These are phyloP conservation scores for Rutstroemia sp. DNA, from an alignment of 2,329 filamentous ascomycete genomes.

Conservation along the genomic window DNA sequence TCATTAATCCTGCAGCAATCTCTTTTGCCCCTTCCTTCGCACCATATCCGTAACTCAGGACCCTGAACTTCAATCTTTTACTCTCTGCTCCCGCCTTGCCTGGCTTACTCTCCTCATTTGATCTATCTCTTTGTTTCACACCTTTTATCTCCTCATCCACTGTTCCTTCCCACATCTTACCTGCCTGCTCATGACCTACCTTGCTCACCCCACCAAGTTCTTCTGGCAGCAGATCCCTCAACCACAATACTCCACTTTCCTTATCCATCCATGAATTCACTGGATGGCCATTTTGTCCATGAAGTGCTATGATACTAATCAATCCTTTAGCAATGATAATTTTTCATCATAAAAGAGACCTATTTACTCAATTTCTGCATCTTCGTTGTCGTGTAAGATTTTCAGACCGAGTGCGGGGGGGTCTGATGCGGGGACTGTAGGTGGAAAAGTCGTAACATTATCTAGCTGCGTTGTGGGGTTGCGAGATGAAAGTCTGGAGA, in stretches of 20 bases:
- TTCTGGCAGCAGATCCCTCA: slow-evolving; percentile 2
- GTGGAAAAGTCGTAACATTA: too few species aligned
- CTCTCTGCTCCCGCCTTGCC: background rate
- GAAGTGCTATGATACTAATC: slow-evolving; percentile 6
- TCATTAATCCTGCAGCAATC: background rate
- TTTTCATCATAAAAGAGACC: too few species aligned
- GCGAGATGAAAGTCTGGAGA: background rate
- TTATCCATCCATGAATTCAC: slow-evolving; percentile 1
- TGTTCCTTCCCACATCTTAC: background rate
- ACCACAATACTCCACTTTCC: background rate
- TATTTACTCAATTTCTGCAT: slow-evolving; percentile 5
- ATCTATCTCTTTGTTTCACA: too few species aligned
- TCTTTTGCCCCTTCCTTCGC: background rate
- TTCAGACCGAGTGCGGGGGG: background rate
- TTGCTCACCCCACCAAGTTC: background rate
- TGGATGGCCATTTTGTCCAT: slow-evolving; percentile 2
- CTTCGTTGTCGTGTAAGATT: background rate
- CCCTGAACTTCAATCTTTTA: background rate
- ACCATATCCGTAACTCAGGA: slow-evolving; percentile 3
- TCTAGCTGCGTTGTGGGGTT: background rate
- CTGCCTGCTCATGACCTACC: background rate
- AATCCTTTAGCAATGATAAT: background rate
- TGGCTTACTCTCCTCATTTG: background rate
- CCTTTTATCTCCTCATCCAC: background rate
- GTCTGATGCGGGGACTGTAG: background rate